Percentiles rank a stretch among this genome's conserved stretches.
phyloP scores from a whole-genome alignment of 352 stramenopile genomes.

The Discostella stelligera region DNA sequence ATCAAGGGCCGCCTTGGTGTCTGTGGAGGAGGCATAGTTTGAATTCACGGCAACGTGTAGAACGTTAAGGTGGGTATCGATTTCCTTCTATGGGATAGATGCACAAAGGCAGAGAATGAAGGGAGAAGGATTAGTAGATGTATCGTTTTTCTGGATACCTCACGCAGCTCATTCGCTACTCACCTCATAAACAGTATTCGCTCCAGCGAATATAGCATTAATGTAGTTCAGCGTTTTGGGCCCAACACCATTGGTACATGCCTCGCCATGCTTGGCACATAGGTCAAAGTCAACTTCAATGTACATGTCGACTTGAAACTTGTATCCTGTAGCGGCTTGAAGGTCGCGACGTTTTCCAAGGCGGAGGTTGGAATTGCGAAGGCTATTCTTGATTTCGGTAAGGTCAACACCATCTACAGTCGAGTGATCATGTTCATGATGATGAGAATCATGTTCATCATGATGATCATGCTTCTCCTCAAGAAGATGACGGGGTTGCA shows the following conservation, averaged over 20 bases:
- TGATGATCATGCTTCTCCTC: constrained; percentile 3
- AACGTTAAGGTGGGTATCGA: constrained; percentile 20
- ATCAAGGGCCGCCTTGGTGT: not conserved
- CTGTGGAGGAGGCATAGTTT: constrained; percentile 7
- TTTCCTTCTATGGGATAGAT: constrained; percentile 12
- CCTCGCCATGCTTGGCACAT: not conserved
- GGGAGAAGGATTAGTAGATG: too few species aligned
- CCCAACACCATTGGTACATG: not conserved
- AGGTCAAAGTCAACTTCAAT: constrained; percentile 19
- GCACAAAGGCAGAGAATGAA: not conserved
- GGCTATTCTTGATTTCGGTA: not conserved
- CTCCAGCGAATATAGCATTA: constrained; percentile 5
- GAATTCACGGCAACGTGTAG: constrained; percentile 1
- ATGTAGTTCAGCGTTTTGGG: constrained; percentile 10
- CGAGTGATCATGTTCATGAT: not conserved
- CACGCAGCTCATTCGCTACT: not conserved
- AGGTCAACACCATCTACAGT: not conserved
- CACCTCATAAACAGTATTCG: constrained; percentile 18
- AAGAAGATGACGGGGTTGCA: not conserved
- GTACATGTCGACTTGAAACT: constrained; percentile 16
- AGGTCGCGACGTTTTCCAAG: constrained; percentile 13
- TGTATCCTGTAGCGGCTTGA: not conserved
- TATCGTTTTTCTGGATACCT: too few species aligned
- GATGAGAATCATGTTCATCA: constrained; percentile 3
- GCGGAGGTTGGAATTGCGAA: not conserved